Conservation (phyloP, 345 rosid genomes). For the Camelina sativa region DNA sequence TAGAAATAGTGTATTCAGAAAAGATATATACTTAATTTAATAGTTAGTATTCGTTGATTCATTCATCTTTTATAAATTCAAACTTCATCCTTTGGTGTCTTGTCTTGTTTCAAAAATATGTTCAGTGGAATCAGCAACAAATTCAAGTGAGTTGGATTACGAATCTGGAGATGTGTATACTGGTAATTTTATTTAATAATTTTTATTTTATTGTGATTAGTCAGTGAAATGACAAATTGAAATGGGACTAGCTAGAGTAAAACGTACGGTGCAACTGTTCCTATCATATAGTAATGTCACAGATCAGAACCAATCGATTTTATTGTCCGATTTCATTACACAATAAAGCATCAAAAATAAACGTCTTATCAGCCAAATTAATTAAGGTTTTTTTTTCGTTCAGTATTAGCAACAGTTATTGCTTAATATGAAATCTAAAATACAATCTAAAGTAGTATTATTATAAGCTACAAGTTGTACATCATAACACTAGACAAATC, state of each 20-base stretch:
- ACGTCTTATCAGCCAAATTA: background rate
- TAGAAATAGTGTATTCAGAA: background rate
- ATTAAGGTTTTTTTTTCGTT: background rate
- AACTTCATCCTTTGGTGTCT: background rate
- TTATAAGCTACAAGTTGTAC: slow-evolving; percentile 11
- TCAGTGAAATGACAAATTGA: no score
- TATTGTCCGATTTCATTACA: background rate
- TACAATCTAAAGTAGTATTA: slow-evolving; percentile 12
- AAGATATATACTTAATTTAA: background rate
- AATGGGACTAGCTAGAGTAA: no score
- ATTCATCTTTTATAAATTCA: background rate
- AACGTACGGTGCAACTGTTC: no score
- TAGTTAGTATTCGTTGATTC: slow-evolving; percentile 12
- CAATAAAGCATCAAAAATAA: background rate
- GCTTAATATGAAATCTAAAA: slow-evolving; percentile 26
- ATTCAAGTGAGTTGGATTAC: background rate
- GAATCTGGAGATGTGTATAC: background rate
- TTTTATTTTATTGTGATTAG: no score
- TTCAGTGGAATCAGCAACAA: slow-evolving; percentile 18
- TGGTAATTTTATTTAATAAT: background rate
- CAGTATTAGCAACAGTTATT: slow-evolving; percentile 28
- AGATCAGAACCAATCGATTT: background rate
- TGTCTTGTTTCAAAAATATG: background rate
- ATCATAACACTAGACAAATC: slow-evolving; percentile 20
- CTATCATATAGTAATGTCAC: no score